Percentiles rank a stretch among this genome's conserved stretches.
phyloP scores from a whole-genome alignment of 331 rosid species.

The Rhamnella rubrinervis region DNA sequence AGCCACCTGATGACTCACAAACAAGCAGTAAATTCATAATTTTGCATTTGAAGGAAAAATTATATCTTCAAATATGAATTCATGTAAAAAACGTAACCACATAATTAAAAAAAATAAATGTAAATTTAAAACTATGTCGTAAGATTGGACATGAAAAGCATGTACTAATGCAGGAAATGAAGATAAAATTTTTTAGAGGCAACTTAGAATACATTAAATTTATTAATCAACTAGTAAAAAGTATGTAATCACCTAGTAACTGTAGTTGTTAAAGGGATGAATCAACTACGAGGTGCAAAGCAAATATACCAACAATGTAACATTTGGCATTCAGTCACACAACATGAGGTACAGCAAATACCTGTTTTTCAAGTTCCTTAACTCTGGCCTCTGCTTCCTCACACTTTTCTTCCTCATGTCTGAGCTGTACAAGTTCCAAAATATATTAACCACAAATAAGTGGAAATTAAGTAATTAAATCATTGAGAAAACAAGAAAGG shows the following conservation, averaged over 20 bases:
- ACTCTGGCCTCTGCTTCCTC: conserved; percentile 81
- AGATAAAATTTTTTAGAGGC: too few relatives aligned
- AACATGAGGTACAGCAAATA: conserved; percentile 28
- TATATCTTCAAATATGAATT: neutral
- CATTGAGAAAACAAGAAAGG: conserved; percentile 6
- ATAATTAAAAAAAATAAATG: neutral
- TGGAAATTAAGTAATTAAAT: neutral
- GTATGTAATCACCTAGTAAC: too few relatives aligned
- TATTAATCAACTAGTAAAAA: too few relatives aligned
- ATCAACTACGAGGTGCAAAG: neutral
- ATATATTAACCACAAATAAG: conserved; percentile 20
- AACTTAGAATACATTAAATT: too few relatives aligned
- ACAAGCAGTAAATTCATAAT: conserved; percentile 24
- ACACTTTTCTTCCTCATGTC: conserved; percentile 80
- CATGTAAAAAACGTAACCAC: neutral
- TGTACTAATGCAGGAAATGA: too few relatives aligned
- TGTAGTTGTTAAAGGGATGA: too few relatives aligned
- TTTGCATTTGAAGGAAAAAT: conserved; percentile 16
- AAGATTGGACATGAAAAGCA: too few relatives aligned
- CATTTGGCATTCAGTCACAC: neutral
- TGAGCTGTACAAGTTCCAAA: conserved; percentile 60
- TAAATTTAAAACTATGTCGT: neutral
- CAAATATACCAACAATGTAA: neutral
- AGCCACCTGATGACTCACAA: conserved; percentile 64
- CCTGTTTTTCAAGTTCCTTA: conserved; percentile 96